Evolutionary conservation across 768 basidiomycete genomes (phyloP).

Genomic region (Boletus speciosus): DNA sequence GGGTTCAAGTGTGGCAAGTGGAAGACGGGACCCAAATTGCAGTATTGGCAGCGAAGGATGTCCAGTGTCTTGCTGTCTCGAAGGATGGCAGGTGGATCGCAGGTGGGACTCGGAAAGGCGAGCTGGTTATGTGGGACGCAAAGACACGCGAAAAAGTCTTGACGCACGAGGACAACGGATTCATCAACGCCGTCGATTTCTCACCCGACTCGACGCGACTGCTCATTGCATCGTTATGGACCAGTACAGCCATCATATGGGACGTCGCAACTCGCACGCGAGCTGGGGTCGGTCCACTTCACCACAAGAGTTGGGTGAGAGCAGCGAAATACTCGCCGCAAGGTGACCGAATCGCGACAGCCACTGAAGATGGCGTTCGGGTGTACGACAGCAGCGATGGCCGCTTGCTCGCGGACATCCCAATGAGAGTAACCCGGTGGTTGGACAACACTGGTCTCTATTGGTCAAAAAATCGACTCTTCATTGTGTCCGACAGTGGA

Average conservation of each 20-base stretch:
- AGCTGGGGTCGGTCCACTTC: not conserved
- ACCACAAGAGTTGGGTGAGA: not conserved
- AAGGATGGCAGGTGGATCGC: constrained; percentile 3
- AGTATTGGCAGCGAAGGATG: too few relatives aligned
- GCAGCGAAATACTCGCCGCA: not conserved
- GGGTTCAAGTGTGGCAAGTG: not conserved
- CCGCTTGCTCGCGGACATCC: not conserved
- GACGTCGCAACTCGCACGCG: not conserved
- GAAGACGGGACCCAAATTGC: not conserved
- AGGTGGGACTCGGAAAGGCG: not conserved
- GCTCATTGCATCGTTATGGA: too few relatives aligned
- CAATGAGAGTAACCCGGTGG: too few relatives aligned
- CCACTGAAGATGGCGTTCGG: not conserved
- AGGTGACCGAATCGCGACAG: not conserved
- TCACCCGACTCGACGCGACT: not conserved
- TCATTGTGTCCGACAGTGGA: not conserved
- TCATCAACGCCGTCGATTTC: not conserved
- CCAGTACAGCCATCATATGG: too few relatives aligned
- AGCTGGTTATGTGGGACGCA: not conserved
- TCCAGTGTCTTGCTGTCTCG: not conserved
- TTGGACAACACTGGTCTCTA: too few relatives aligned
- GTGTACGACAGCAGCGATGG: not conserved
- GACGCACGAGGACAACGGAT: too few relatives aligned
- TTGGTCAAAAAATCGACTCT: not conserved
- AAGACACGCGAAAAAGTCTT: not conserved